Base-by-base conservation (phyloP, 257 asterid species). In the Parsonsia alboflavescens region DNA sequence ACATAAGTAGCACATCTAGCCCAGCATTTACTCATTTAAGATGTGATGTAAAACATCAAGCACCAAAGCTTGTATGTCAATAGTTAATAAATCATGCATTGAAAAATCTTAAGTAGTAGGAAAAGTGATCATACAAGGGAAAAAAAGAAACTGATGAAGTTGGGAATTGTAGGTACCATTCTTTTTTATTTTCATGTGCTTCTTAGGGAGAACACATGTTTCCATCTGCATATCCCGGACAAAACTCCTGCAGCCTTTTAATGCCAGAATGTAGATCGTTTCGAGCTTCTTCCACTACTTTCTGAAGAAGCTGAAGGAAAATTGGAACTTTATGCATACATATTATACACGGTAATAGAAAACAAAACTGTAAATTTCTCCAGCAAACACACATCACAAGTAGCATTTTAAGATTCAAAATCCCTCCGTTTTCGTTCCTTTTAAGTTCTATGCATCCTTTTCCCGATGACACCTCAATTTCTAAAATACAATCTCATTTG, bases 251-350 rank as follows among this genome's bases (percentile, higher is more conserved):
- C 80, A 92, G 78, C 78, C 80, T 83, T 82, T 79, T 80, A 70
- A 79, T 76, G 36, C 96, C 89, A 76, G 86, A 73, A 69, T 85
- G 88, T 79, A 92, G 44, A 77, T 88, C 88, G 72, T 81, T 57
- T 67, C 85, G 83, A 28, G 89, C 86, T 80, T 88, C 90, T 62
- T 80, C 86, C 69, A 89, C 67, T 59, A 87, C 87, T 79, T 82
- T 84, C 86, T 82, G 92, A 68, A 90, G 88, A 79, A 87, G 66
- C 97, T 92, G 86, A 80, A 78, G 74, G 53, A 58, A 49, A 71
- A 75, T 49, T 48, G 50, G 58, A 45, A 15, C 36, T 33, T 24
- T n/a, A 10, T 50, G 21, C 36, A 11, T 50, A 24, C 42, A 30
- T 63, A 26, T 42, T 28, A 65, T 22, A 39, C 66, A 39, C 6